Percentiles rank a stretch among this genome's conserved stretches.
Conservation (phyloP, 345 rosid species). For the Capsella bursapastoris region DNA sequence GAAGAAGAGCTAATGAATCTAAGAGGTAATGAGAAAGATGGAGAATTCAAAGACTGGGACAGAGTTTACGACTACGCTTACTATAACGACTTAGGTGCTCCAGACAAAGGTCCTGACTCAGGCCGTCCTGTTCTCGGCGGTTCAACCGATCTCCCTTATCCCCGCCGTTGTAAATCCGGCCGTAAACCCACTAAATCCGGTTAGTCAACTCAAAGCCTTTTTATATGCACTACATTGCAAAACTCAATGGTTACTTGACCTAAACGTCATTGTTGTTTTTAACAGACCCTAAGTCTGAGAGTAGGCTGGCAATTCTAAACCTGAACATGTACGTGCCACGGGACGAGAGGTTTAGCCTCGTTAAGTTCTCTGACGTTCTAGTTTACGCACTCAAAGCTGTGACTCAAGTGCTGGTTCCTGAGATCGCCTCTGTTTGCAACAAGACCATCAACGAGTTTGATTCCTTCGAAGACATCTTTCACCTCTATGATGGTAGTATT, state of each 20-base stretch:
- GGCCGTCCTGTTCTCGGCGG: conserved; percentile 83
- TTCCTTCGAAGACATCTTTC: conserved; percentile 65
- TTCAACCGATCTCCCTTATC: conserved; percentile 68
- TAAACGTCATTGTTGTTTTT: conserved; percentile 25
- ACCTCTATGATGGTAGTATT: conserved; percentile 73
- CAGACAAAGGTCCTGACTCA: conserved; percentile 63
- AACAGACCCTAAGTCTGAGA: conserved; percentile 69
- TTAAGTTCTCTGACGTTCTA: conserved; percentile 87
- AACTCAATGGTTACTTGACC: conserved; percentile 24
- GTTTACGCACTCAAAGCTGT: conserved; percentile 81
- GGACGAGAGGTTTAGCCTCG: conserved; percentile 78
- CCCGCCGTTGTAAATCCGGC: conserved; percentile 87
- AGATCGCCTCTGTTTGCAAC: conserved; percentile 68
- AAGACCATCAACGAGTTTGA: conserved; percentile 87
- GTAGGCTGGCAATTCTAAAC: conserved; percentile 71
- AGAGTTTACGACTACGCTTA: conserved; percentile 87
- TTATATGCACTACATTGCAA: neutral
- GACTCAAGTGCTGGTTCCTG: conserved; percentile 67
- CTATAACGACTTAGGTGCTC: conserved; percentile 86
- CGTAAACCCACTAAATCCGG: conserved; percentile 71
- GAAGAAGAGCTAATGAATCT: conserved; percentile 71
- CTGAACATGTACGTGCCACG: conserved; percentile 84
- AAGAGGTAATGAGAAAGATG: conserved; percentile 63
- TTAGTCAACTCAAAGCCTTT: conserved; percentile 36
- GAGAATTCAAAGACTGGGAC: conserved; percentile 83